A percentile compares a stretch with the other conserved stretches of the same genome.
Conservation (phyloP, 2,329 filamentous ascomycete genomes). For the Ophioceras dolichostomum region DNA sequence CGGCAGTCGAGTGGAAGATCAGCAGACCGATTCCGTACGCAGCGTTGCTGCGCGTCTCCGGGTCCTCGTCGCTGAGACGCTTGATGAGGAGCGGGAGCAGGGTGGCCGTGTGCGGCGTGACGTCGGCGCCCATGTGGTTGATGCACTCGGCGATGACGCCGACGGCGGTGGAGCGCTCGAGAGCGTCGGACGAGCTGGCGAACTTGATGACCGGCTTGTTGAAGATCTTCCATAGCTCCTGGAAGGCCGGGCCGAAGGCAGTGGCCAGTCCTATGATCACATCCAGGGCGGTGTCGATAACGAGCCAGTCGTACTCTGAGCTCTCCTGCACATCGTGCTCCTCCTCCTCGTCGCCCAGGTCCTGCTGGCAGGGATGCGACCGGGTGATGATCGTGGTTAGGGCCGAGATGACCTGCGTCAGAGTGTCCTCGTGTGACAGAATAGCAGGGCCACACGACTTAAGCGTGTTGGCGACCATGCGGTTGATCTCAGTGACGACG, state of each 20-base stretch:
- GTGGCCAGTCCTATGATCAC: slow-evolving; percentile 75
- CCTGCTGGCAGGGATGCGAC: slow-evolving; percentile 85
- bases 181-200: slow-evolving; percentile 70
- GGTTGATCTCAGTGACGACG: slow-evolving; percentile 90
- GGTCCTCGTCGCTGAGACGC: slow-evolving; percentile 78
- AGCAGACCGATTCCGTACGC: slow-evolving; percentile 84
- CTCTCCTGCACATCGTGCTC: slow-evolving; percentile 64
- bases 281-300: slow-evolving; percentile 88
- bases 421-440: slow-evolving; percentile 58
- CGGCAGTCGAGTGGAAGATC: slow-evolving; percentile 66
- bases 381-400: slow-evolving; percentile 74
- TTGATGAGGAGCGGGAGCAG: slow-evolving; percentile 75
- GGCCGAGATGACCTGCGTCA: slow-evolving; percentile 65
- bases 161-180: slow-evolving; percentile 81
- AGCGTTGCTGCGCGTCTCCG: slow-evolving; percentile 88
- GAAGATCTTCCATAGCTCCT: slow-evolving; percentile 89
- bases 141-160: slow-evolving; percentile 88
- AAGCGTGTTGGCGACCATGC: slow-evolving; percentile 79
- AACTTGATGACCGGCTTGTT: slow-evolving; percentile 86
- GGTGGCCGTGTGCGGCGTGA: slow-evolving; percentile 66
- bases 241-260: slow-evolving; percentile 70
- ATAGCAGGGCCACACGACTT: slow-evolving; percentile 85
- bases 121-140: slow-evolving; percentile 68
- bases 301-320: slow-evolving; percentile 95
- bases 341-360: slow-evolving; percentile 72